phyloP scores from a whole-genome alignment of 495 filamentous ascomycete genomes.

The Rhypophila decipiens region DNA sequence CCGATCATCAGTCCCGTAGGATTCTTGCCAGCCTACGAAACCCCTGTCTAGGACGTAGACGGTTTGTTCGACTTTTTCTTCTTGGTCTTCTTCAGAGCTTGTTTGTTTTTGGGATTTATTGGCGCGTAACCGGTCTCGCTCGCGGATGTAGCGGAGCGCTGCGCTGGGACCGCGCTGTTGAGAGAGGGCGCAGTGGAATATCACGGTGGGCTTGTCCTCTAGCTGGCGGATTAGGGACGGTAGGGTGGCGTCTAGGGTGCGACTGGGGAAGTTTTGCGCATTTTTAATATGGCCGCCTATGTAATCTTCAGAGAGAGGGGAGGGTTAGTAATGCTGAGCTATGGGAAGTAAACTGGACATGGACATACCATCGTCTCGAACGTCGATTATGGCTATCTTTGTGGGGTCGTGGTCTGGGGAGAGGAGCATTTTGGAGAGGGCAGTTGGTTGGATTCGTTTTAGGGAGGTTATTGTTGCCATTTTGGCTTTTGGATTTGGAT shows the following conservation, averaged over 20 bases:
- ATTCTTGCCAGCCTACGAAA: constrained; percentile 89
- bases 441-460: constrained; percentile 55
- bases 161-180: constrained; percentile 78
- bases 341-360: not conserved
- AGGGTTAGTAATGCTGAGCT: too few relatives aligned
- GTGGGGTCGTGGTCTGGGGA: constrained; percentile 18
- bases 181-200: constrained; percentile 94
- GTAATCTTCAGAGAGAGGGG: constrained; percentile 53
- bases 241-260: constrained; percentile 62
- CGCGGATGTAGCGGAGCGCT: constrained; percentile 62
- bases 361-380: constrained; percentile 69
- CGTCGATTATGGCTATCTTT: constrained; percentile 79
- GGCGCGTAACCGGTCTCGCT: constrained; percentile 45
- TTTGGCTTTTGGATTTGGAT: not conserved
- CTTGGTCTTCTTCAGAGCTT: constrained; percentile 7
- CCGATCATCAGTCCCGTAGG: constrained; percentile 68
- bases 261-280: constrained; percentile 69
- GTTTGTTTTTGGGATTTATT: constrained; percentile 2
- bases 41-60: constrained; percentile 79
- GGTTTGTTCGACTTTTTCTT: constrained; percentile 47
- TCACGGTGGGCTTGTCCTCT: constrained; percentile 68
- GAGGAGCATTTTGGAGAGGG: constrained; percentile 52
- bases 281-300: constrained; percentile 85
- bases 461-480: constrained; percentile 51
- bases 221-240: constrained; percentile 78